phyloP scores from a whole-genome alignment of 2,329 filamentous ascomycete genomes.

The Colletotrichum theobromicola region DNA sequence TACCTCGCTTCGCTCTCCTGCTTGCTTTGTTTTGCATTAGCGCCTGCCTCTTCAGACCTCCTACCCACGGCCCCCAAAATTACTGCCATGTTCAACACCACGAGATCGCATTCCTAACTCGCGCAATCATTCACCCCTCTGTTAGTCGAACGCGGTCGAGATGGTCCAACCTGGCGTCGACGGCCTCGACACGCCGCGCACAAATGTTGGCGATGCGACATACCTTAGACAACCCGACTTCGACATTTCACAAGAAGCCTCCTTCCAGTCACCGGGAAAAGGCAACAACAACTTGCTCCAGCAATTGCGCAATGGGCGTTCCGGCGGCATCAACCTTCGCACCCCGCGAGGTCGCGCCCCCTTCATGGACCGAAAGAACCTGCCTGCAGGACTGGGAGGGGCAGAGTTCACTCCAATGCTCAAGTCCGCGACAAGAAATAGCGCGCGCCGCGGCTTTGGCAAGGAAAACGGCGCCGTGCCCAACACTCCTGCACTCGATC shows the following conservation, averaged over 20 bases:
- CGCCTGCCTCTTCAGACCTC: neutral
- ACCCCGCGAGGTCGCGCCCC: constrained; percentile 79
- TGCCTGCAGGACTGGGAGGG: constrained; percentile 67
- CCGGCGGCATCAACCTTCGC: constrained; percentile 61
- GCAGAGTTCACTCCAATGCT: constrained; percentile 94
- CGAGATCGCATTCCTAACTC: constrained; percentile 4
- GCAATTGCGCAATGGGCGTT: constrained; percentile 72
- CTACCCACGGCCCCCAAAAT: neutral
- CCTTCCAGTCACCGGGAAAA: constrained; percentile 79
- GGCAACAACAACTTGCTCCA: constrained; percentile 74
- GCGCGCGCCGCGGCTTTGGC: constrained; percentile 63
- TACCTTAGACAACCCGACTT: constrained; percentile 76
- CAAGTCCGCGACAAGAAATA: constrained; percentile 78
- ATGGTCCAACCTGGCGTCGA: constrained; percentile 71
- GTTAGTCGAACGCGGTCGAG: constrained; percentile 30
- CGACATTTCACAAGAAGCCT: constrained; percentile 86
- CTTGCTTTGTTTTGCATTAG: neutral
- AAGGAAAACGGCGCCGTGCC: constrained; percentile 66
- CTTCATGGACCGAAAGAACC: constrained; percentile 74
- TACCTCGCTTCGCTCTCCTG: neutral
- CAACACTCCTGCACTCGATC: constrained; percentile 73
- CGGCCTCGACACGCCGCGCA: constrained; percentile 84
- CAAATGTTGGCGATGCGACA: constrained; percentile 83
- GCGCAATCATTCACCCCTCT: neutral
- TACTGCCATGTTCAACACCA: constrained; percentile 7